phyloP scores from a whole-genome alignment of 805 yeast species.

The Clavispora santaluciae region DNA sequence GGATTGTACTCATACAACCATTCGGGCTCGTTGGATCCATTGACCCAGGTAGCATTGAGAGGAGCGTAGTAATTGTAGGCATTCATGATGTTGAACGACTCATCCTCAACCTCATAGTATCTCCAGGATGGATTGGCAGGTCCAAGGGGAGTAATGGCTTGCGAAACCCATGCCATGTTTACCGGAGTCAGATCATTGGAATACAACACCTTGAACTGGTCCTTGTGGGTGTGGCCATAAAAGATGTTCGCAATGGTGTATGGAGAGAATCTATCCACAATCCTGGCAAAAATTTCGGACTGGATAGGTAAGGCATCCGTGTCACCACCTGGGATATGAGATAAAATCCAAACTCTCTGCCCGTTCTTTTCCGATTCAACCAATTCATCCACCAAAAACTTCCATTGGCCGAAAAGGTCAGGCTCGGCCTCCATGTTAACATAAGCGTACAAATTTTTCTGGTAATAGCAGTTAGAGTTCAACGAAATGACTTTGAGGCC shows the following conservation, averaged over 20 bases:
- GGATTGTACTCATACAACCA: constrained; percentile 67
- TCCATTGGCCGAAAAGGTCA: constrained; percentile 60
- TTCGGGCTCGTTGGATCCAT: constrained; percentile 50
- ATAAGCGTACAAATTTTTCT: constrained; percentile 47
- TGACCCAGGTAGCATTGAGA: constrained; percentile 52
- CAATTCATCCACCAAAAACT: constrained; percentile 58
- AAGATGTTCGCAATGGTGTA: constrained; percentile 63
- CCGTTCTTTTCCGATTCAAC: constrained; percentile 52
- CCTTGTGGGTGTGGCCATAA: constrained; percentile 69
- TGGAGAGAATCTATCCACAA: constrained; percentile 64
- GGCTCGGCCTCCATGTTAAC: constrained; percentile 52
- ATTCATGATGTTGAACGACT: constrained; percentile 58
- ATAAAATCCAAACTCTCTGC: constrained; percentile 69
- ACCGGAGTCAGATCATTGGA: constrained; percentile 32
- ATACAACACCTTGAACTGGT: constrained; percentile 59
- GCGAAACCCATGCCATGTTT: constrained; percentile 60
- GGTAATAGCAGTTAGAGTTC: constrained; percentile 66
- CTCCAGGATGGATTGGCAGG: constrained; percentile 69
- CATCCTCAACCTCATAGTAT: constrained; percentile 61
- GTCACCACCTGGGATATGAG: constrained; percentile 60
- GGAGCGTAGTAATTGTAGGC: constrained; percentile 55
- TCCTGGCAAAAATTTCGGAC: constrained; percentile 49
- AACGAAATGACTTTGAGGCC: constrained; percentile 39
- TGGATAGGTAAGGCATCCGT: constrained; percentile 57
- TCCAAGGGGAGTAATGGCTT: constrained; percentile 58